Base-by-base conservation (phyloP, 2,329 filamentous ascomycete species). In the Sphaerulina musiva region DNA sequence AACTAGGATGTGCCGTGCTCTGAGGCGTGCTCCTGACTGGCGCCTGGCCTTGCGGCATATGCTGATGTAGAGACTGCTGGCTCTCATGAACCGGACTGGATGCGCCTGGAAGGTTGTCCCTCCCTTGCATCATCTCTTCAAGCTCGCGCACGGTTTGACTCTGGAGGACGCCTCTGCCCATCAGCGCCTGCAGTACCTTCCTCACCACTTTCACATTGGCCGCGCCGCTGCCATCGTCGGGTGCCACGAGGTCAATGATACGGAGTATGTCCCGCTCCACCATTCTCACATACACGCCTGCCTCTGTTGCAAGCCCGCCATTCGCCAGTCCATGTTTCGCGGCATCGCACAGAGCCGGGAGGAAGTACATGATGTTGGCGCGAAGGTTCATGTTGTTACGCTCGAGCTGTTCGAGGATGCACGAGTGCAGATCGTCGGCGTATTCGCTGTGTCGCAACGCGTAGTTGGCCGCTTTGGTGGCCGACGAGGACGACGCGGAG, bases 311-410 rank as follows among this genome's bases (percentile, higher is more conserved):
- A 2, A 47, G 23, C 2, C 54, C 50, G 14, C 54, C 49, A 74
- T 63, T 93, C 84, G 59, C 83, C 81, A 61, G 89, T 87, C 46
- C 46, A 61, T 84, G 86, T 59, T 82, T 80, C 20, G 89, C 87
- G 73, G 89, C 79, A 68, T 97, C 92, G 68, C 95, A 87, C 62
- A 98, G 88, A 63, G 92, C 87, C 68, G 97, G 92, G 67, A 98
- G 86, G 72, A 98, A 98, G 73, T 95, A 98, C 87, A 98, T 95
- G 70, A 98, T 97, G 70, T 98, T 98, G 55, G 93, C 95, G 57
- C 92, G 81, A 48, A 86, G 95, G 73, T 98, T 98, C 87, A 98
- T 95, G 62, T 88, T 92, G 62, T 89, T 95, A 66, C 83, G 81
- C 72, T 97, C 92, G 31, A 98, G 79, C 72, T 97, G 92, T 73